Evolutionary conservation across 2,329 filamentous ascomycete genomes (phyloP), one percentile per base, ranked within the genome.

Genomic region (Diaporthe batatas): DNA sequence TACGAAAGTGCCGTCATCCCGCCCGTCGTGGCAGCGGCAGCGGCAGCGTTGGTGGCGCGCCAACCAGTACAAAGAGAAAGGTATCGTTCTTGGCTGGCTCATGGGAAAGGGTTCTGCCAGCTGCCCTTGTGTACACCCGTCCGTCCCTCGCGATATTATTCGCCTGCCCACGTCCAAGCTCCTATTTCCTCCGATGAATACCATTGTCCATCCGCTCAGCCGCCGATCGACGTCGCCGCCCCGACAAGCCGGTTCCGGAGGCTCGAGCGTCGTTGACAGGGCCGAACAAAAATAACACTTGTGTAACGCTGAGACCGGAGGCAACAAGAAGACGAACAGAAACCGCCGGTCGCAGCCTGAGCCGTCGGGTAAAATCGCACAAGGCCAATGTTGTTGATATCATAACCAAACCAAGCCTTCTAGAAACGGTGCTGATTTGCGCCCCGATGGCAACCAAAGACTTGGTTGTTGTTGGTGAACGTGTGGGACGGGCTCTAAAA

Each of bases 91-190:
- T 47, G 29, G 59, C 44, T 34, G 29, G 29, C 29, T 5, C 29
- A 34, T 67, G 58, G 70, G 70, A 57, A 68, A 68, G 59, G 49
- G 47, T 55, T 68, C 36, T 58, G 32, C n/a, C n/a, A n/a, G n/a
- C 4, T 54, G n/a, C 6, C n/a, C 57, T 34, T 39, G 5, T 14
- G 14, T 29, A 29, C 29, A 29, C 14, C 36, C n/a, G 7, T 6
- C 39, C 23, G 5, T 23, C 14, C 29, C 3, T n/a, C 7, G 23
- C 16, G 21, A 34, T 11, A 23, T 23, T 47, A 8, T 14, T 18
- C 49, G 18, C 18, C 29, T 64, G 11, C 34, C n/a, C 34, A 7
- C 42, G 23, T n/a, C n/a, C n/a, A 29, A 3, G 29, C 5, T 29
- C 29, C 29, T 29, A 29, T 29, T 29, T 29, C 29, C 29, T 29